phyloP scores from a whole-genome alignment of 2,329 filamentous ascomycete species.

The Arthrocladium fulminans region DNA sequence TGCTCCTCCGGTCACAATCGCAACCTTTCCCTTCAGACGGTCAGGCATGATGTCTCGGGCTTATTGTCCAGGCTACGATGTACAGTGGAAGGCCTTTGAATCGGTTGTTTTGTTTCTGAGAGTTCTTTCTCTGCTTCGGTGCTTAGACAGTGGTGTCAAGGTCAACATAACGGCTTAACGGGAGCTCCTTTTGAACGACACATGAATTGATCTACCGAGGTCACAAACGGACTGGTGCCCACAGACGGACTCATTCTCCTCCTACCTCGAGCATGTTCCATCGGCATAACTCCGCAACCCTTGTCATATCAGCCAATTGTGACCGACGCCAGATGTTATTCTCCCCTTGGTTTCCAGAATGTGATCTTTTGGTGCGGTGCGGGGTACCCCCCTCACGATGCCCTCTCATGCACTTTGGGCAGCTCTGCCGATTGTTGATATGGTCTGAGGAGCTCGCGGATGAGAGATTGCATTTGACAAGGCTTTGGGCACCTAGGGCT shows the following conservation, averaged over 20 bases:
- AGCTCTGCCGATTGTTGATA: no score
- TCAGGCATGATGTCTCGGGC: no score
- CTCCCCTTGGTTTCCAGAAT: background rate
- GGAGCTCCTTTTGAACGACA: background rate
- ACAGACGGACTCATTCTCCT: background rate
- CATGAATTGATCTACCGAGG: slow-evolving; percentile 5
- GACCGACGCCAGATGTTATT: background rate
- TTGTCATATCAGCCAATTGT: background rate
- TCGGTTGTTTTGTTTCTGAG: background rate
- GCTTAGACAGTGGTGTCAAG: background rate
- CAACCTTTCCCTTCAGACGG: slow-evolving; percentile 31
- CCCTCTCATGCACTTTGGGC: no score
- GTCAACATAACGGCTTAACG: background rate
- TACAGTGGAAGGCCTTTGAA: background rate
- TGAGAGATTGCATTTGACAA: background rate
- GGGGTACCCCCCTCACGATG: no score
- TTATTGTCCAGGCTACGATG: background rate
- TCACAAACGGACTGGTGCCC: background rate
- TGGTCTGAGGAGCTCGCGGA: background rate
- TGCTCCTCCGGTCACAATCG: slow-evolving; percentile 36
- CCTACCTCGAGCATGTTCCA: background rate
- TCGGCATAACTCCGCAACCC: slow-evolving; percentile 2
- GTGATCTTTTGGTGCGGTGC: background rate
- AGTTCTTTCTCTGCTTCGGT: background rate
- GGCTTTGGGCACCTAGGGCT: no score